Base-by-base conservation (phyloP, 1,284 basidiomycete species). In the Grifola frondosa region DNA sequence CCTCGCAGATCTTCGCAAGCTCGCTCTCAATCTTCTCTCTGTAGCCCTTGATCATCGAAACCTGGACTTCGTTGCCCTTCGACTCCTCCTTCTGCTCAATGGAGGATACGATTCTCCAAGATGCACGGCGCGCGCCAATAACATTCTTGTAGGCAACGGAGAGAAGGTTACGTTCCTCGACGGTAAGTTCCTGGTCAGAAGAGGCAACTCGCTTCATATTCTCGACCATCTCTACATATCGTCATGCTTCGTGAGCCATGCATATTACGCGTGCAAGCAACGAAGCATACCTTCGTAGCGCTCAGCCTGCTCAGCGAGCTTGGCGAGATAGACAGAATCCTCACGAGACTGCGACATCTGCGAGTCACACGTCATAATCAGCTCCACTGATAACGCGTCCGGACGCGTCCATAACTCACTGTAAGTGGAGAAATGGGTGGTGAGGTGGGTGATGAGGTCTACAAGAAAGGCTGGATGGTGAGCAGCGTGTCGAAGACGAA, bases 121-220 rank as follows among this genome's bases (percentile, higher is more conserved):
- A 97, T 36, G 96, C 96, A 70, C 96, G 94, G 61, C 96, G 95
- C 34, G 96, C 96, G 73, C 96, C 96, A 61, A 98, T 98, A 56
- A 99, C 95, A 74, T 99, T 99, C 91, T 99, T 99, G 84, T 99
- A 99, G 22, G 96, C 96, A 56, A 99, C 96, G 21, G 95, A 98
- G 48, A 99, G 84, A 46, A 99, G 85, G 72, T 98, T 99, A 56
- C 97, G 94, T 77, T 99, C 96, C 77, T 99, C 96, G 42, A 99
- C 96, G 56, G 96, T 97, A 65, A 99, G 89, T 68, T 99, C 94
- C 72, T 95, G 90, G 78, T 95, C 91, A 48, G 91, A 92, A 23
- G 93, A 96, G 50, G 94, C 94, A 58, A 97, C 93, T 53, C 84
- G 84, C 84, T 97, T 97, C 94, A 97, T 97, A 81, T 96, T 96